phyloP scores from a whole-genome alignment of 1,284 basidiomycete species.

The Sporisorium exsertum region DNA sequence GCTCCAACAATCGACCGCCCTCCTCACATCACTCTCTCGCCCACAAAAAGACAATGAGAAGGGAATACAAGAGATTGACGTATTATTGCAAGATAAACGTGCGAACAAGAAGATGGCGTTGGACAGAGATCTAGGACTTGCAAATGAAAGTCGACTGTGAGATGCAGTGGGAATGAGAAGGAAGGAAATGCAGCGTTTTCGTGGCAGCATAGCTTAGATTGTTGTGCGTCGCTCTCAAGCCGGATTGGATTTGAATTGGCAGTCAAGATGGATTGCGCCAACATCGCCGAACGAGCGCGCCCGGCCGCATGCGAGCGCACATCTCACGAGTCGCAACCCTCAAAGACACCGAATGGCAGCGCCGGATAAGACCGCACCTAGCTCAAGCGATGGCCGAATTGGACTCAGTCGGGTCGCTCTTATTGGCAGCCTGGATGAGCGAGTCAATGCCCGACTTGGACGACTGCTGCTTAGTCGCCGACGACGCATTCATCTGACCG shows the following conservation, averaged over 20 bases:
- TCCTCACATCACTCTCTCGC: neutral
- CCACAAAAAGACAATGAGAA: neutral
- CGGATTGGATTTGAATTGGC: neutral
- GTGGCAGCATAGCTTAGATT: neutral
- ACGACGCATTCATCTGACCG: slow-evolving; percentile 41
- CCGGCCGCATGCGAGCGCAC: slow-evolving; percentile 21
- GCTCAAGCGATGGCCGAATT: slow-evolving; percentile 38
- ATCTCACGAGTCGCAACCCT: neutral
- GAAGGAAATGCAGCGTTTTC: neutral
- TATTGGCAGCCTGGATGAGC: slow-evolving; percentile 31
- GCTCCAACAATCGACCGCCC: neutral
- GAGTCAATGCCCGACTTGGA: slow-evolving; percentile 41
- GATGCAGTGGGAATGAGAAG: neutral
- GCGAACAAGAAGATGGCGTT: neutral
- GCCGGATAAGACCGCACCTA: neutral
- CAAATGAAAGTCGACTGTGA: neutral
- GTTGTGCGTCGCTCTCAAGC: too few relatives aligned
- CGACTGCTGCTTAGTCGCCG: slow-evolving; percentile 46
- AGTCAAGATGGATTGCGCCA: neutral
- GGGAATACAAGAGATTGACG: neutral
- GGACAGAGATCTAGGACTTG: neutral
- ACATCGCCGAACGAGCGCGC: neutral
- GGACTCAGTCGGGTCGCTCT: slow-evolving; percentile 32
- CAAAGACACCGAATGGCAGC: neutral
- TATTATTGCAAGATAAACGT: neutral